Conservation (phyloP, 2,329 filamentous ascomycete species). For the Fusarium sp. region DNA sequence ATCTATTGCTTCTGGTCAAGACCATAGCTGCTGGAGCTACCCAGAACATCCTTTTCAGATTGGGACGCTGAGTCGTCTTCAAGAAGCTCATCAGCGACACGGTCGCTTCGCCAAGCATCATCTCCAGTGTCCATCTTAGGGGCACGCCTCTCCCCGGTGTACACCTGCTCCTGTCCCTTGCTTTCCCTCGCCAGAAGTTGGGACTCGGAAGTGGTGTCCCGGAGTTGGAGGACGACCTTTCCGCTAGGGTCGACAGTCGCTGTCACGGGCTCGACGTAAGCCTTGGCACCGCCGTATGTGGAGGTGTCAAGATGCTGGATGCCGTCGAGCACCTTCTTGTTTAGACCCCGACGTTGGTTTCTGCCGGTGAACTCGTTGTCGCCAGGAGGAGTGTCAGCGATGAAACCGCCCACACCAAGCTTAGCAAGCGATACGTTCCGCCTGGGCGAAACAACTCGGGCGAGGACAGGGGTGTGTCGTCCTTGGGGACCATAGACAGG, state of each 20-base stretch:
- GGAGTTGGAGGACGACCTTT: constrained; percentile 59
- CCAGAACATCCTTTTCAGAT: constrained; percentile 61
- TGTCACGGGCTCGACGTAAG: constrained; percentile 60
- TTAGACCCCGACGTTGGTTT: constrained; percentile 26
- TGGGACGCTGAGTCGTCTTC: constrained; percentile 16
- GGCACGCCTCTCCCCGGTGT: constrained; percentile 44
- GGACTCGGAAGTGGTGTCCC: constrained; percentile 53
- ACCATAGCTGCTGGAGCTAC: constrained; percentile 56
- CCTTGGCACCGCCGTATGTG: constrained; percentile 65
- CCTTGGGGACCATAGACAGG: constrained; percentile 71
- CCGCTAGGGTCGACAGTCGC: constrained; percentile 64
- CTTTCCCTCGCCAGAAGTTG: constrained; percentile 62
- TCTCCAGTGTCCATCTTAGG: constrained; percentile 15
- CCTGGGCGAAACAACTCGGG: constrained; percentile 64
- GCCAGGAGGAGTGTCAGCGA: constrained; percentile 57
- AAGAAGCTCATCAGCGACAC: constrained; percentile 48
- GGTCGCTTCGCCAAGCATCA: constrained; percentile 38
- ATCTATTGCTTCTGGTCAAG: constrained; percentile 44
- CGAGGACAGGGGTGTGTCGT: constrained; percentile 60
- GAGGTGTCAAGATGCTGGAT: constrained; percentile 60
- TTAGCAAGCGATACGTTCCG: constrained; percentile 51
- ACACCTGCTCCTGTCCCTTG: constrained; percentile 51
- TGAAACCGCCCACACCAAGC: constrained; percentile 68
- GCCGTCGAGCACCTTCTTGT: constrained; percentile 48
- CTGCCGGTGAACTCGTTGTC: constrained; percentile 58